Evolutionary conservation across 768 basidiomycete genomes (phyloP).

Genomic region (Cytidiella melzeri): DNA sequence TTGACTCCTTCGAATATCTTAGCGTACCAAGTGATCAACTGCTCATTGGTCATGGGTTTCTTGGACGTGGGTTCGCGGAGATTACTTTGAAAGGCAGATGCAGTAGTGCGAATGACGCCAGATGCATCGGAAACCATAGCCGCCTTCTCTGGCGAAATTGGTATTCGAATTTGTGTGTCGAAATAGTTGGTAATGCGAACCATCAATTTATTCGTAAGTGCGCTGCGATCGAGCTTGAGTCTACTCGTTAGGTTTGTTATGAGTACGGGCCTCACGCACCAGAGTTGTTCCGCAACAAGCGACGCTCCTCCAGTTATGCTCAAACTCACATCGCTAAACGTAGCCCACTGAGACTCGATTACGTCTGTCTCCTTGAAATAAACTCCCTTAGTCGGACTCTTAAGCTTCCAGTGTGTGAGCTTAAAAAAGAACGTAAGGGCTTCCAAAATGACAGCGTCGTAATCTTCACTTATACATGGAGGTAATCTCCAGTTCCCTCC

Average conservation of each 20-base stretch:
- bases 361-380: slow-evolving; percentile 98
- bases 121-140: background rate
- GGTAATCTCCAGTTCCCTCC: slow-evolving; percentile 86
- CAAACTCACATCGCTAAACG: slow-evolving; percentile 88
- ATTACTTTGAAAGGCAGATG: slow-evolving; percentile 31
- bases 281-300: slow-evolving; percentile 92
- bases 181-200: slow-evolving; percentile 91
- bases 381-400: slow-evolving; percentile 84
- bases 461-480: slow-evolving; percentile 83
- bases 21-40: slow-evolving; percentile 83
- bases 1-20: slow-evolving; percentile 93
- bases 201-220: slow-evolving; percentile 88
- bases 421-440: slow-evolving; percentile 88
- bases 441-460: slow-evolving; percentile 84
- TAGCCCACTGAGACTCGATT: slow-evolving; percentile 94
- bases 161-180: slow-evolving; percentile 85
- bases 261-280: too few species aligned
- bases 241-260: too few species aligned
- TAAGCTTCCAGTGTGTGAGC: slow-evolving; percentile 92
- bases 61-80: slow-evolving; percentile 24
- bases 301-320: slow-evolving; percentile 83
- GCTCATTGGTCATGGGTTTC: slow-evolving; percentile 70
- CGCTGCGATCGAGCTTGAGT: too few species aligned
- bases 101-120: slow-evolving; percentile 11
- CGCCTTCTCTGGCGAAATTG: slow-evolving; percentile 29